Evolutionary conservation across 2,329 filamentous ascomycete species (phyloP).

Genomic region (Cladosporium phlei): DNA sequence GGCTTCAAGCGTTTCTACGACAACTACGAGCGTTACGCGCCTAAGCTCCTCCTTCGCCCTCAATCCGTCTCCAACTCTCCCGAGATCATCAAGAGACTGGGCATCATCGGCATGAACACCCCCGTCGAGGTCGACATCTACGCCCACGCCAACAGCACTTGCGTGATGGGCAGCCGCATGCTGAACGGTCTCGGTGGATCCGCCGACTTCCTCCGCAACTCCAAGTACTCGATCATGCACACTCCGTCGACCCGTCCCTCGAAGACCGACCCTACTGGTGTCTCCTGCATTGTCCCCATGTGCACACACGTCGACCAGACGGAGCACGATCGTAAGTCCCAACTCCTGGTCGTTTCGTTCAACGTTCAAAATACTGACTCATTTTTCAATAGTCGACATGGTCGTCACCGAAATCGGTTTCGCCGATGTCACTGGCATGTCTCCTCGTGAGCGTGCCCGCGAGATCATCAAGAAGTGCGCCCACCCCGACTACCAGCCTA

Average conservation of each 20-base stretch:
- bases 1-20: constrained; percentile 90
- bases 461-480: constrained; percentile 85
- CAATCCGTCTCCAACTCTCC: constrained; percentile 86
- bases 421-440: constrained; percentile 77
- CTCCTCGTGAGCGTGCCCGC: constrained; percentile 71
- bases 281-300: constrained; percentile 85
- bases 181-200: constrained; percentile 78
- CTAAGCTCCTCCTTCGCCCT: constrained; percentile 79
- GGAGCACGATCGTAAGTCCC: constrained; percentile 63
- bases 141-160: constrained; percentile 86
- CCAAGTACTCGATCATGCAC: constrained; percentile 92
- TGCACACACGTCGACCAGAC: constrained; percentile 90
- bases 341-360: too few relatives aligned
- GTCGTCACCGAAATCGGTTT: constrained; percentile 74
- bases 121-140: constrained; percentile 93
- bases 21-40: constrained; percentile 72
- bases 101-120: constrained; percentile 92
- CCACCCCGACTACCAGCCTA: constrained; percentile 78
- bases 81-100: constrained; percentile 81
- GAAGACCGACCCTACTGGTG: constrained; percentile 76
- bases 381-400: constrained; percentile 61
- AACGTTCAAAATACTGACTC: not conserved
- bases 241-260: constrained; percentile 74
- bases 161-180: constrained; percentile 84
- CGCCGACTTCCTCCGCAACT: constrained; percentile 72